Base-by-base conservation (phyloP, 2,329 filamentous ascomycete species). In the Penicillium paneum region DNA sequence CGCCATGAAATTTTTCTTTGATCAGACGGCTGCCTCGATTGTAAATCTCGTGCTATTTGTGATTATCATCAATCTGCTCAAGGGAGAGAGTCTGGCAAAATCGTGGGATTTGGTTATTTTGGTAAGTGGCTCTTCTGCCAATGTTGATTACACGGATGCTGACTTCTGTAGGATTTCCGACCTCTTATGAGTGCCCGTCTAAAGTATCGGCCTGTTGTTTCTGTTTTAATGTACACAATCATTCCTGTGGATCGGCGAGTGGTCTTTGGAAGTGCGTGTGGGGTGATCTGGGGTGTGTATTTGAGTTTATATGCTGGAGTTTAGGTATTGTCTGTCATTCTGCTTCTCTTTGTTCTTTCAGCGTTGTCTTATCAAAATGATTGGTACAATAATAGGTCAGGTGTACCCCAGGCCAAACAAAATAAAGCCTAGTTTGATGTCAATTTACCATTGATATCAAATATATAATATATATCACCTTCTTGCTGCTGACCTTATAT, bases 281-380 rank as follows among this genome's bases (percentile, higher is more conserved):
- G 89, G 5, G 79, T 93, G 24, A 80, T 78, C 13, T 93, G 89
- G 89, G 86, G 86, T 0, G 78, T 91, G 39, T 92, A 89, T 70
- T 76, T 92, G 73, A 90, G 87, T 67, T 74, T 91, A 65, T 72
- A 84, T 59, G 80, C 79, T 35, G 77, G 73, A 24, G 62, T 66
- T 59, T 73, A 64, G 49, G 40, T 32, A 12, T 17, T 41, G 15
- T 45, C 12, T 5, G 31, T 36, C 24, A 36, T 24, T n/a, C 24
- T 46, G 13, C 19, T 45, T 34, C 29, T 45, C 24, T 28, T n/a
- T 57, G 26, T 12, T 29, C 26, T 24, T 31, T 17, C n/a, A 43
- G 44, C 48, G 43, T 39, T 35, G 6, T 24, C 29, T 24, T 31
- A 53, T 55, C 17, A 21, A 26, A 19, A 12, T 2, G 6, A 45